Percentiles rank a stretch among this genome's conserved stretches.
Evolutionary conservation across 2,329 filamentous ascomycete species (phyloP).

Genomic region (Daldinia sp.): DNA sequence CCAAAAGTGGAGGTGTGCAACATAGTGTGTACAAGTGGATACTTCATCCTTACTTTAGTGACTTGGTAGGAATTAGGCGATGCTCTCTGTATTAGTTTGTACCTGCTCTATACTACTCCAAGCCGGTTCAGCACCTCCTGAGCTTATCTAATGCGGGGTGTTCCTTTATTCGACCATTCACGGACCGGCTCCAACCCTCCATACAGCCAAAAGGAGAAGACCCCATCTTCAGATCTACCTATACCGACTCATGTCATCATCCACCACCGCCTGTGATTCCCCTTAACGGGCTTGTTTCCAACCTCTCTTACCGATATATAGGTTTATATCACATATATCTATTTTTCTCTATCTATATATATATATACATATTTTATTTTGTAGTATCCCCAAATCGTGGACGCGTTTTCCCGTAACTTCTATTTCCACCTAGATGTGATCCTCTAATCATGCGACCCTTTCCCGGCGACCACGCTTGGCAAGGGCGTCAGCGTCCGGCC

Average conservation of each 20-base stretch:
- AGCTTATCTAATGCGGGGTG: constrained; percentile 44
- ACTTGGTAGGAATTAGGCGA: background rate
- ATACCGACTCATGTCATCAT: constrained; percentile 37
- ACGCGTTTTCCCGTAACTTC: constrained; percentile 19
- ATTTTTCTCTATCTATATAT: constrained; percentile 7
- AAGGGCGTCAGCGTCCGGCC: constrained; percentile 55
- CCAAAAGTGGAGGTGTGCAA: constrained; percentile 28
- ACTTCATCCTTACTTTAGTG: constrained; percentile 8
- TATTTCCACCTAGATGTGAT: constrained; percentile 34
- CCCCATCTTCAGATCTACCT: constrained; percentile 21
- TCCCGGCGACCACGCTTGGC: constrained; percentile 58
- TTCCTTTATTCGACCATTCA: constrained; percentile 35
- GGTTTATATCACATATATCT: background rate
- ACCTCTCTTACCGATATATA: constrained; percentile 12
- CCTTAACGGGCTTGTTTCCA: constrained; percentile 9
- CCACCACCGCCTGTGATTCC: constrained; percentile 9
- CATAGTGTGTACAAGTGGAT: constrained; percentile 14
- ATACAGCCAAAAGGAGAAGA: constrained; percentile 26
- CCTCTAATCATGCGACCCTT: constrained; percentile 58
- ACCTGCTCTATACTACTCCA: constrained; percentile 14
- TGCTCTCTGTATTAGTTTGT: constrained; percentile 5
- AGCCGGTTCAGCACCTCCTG: constrained; percentile 23
- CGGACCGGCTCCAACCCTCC: constrained; percentile 25
- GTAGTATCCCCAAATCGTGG: constrained; percentile 10
- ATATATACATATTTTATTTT: constrained; percentile 7